Conservation (phyloP, 2,329 filamentous ascomycete genomes). For the Leptodontidium sp. region DNA sequence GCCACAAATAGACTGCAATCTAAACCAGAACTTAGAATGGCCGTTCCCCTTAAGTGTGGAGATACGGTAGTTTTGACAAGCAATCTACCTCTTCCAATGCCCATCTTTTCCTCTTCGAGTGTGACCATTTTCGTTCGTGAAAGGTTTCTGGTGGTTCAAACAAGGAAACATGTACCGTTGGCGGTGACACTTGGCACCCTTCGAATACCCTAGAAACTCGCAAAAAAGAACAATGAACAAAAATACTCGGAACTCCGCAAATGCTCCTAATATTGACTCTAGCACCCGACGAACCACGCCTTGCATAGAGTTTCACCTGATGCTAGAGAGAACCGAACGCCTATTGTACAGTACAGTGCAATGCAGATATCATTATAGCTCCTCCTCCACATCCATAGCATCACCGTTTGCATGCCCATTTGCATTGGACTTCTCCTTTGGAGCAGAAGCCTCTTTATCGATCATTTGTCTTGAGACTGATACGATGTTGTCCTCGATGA, state of each 20-base stretch:
- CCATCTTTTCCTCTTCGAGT: too few relatives aligned
- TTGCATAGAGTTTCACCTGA: constrained; percentile 32
- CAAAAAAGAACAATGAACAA: neutral
- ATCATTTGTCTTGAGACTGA: constrained; percentile 99
- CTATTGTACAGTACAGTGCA: constrained; percentile 51
- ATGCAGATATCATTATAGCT: constrained; percentile 54
- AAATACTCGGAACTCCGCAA: neutral
- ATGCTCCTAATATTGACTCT: constrained; percentile 28
- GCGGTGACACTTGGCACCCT: neutral
- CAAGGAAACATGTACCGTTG: neutral
- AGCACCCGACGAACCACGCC: constrained; percentile 32
- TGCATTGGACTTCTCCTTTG: constrained; percentile 67
- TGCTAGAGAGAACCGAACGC: constrained; percentile 43
- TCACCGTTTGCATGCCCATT: constrained; percentile 52
- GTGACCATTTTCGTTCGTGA: neutral
- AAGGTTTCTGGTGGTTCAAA: too few relatives aligned
- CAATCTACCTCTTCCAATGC: too few relatives aligned
- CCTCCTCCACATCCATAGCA: constrained; percentile 47
- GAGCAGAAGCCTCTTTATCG: constrained; percentile 96
- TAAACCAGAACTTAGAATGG: neutral
- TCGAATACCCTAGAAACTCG: neutral
- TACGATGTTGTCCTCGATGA: constrained; percentile 99
- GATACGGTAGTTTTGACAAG: neutral
- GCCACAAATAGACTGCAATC: neutral
- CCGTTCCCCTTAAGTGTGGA: neutral